Base-by-base conservation (phyloP, 768 basidiomycete species). In the Phlebiopsis flavidoalba region DNA sequence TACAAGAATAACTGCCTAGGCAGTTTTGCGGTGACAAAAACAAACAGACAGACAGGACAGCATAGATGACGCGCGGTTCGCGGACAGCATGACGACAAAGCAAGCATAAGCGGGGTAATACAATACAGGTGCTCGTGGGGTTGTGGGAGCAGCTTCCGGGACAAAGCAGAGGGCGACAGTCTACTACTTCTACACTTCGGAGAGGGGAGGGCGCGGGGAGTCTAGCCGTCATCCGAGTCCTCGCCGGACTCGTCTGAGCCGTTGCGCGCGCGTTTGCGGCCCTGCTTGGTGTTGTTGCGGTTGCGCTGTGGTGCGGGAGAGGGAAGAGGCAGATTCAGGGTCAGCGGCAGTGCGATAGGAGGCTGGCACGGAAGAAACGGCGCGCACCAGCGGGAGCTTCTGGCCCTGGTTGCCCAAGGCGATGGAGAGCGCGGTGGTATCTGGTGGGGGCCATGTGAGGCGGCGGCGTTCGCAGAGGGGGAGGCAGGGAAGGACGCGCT, bases 361-460 rank as follows among this genome's bases (percentile, higher is more conserved):
- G 48, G 57, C 57, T n/a, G 56, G 57, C 68, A 71, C 64, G 24
- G 62, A 56, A 65, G 66, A 68, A 68, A 60, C 65, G 70, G 37
- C 40, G 72, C 85, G 71, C 72, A 93, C 91, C 80, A 93, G 72
- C 53, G 91, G 92, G 60, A 94, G 78, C 73, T 93, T 93, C 77
- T 93, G 90, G 33, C 91, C 91, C 80, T 94, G 91, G 70, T 89
- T 93, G 48, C 89, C 91, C 68, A 94, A 86, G 22, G 91, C 90
- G 61, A 92, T 92, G 51, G 91, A 94, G 40, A 94, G 80, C 10
- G 91, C 87, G 48, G 92, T 94, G n/a, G 91, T 92, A 73, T 92
- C 91, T 91, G 63, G 22, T 49, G 37, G 15, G 26, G 37, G 52
- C 62, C 58, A 60, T 59, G 53, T 61, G 60, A 45, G 46, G 21